Base-by-base conservation (phyloP, 495 filamentous ascomycete genomes). In the Trichoderma gamsii region DNA sequence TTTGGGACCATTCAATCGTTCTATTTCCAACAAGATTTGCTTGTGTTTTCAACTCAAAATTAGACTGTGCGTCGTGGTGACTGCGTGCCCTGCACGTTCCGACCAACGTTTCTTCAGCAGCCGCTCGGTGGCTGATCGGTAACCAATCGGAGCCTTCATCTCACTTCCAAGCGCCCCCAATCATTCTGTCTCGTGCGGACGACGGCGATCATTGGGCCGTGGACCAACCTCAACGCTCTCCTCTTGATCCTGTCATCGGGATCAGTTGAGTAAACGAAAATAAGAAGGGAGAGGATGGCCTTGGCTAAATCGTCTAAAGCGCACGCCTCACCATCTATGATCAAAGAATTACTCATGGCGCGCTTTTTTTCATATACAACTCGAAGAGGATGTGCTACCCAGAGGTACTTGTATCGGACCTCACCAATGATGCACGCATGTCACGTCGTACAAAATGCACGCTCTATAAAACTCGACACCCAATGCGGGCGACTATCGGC, bases 401-500 rank as follows among this genome's bases (percentile, higher is more conserved):
- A 49, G 44, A 49, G 44, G 44, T 38, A 38, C 35, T 38, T 38
- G 0, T 0, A 9, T 9, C 8, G 35, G 35, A 38, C 35, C 18
- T 61, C 23, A 25, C 56, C 56, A 61, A 61, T 61, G 25, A 61
- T 32, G 16, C 2, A 61, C 56, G 27, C 15, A 32, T 32, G 4
- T 61, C 56, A 61, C 12, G 56, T 61, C 56, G 56, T 25, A 61
- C 56, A 61, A 32, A 29, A 61, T 29, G 56, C 56, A 32, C 56
- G 56, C 56, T 61, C 56, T 61, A 61, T 61, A 61, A 13, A 29
- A 15, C 5, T 61, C 56, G 56, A 21, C 49, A 16, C 49, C 49
- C 49, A n/a, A 61, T 16, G 9, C 32, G 56, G 56, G 23, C 25
- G 27, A 32, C 56, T 13, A 13, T 61, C 56, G n/a, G 49, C n/a